Conservation (phyloP, 2,329 filamentous ascomycete genomes). For the Aspergillus sp. region DNA sequence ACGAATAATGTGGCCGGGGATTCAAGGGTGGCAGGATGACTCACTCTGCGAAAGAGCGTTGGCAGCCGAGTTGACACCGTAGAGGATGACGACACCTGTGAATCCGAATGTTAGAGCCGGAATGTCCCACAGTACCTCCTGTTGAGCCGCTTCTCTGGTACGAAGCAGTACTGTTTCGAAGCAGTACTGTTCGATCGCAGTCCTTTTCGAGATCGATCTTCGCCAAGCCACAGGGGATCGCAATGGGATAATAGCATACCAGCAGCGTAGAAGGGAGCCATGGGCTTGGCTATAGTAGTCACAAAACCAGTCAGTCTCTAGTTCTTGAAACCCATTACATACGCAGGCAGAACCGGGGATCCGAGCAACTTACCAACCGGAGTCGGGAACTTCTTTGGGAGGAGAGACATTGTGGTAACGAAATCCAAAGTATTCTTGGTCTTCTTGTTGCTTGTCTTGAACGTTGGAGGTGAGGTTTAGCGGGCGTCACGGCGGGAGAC, state of each 20-base stretch:
- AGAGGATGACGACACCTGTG: slow-evolving; percentile 73
- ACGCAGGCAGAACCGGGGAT: background rate
- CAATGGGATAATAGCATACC: slow-evolving; percentile 53
- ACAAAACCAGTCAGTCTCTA: slow-evolving; percentile 17
- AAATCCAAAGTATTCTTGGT: slow-evolving; percentile 10
- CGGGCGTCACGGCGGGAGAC: slow-evolving; percentile 14
- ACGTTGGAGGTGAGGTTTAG: slow-evolving; percentile 17
- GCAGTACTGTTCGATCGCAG: too few relatives aligned
- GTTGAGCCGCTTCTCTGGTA: background rate
- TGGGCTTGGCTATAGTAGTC: slow-evolving; percentile 63
- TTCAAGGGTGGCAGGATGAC: slow-evolving; percentile 25
- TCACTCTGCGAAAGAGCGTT: slow-evolving; percentile 70
- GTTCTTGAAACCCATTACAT: slow-evolving; percentile 5
- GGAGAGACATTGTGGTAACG: slow-evolving; percentile 61
- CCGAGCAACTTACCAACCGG: slow-evolving; percentile 59
- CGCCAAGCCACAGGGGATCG: too few relatives aligned
- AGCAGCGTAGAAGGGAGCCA: slow-evolving; percentile 89
- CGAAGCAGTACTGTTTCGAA: too few relatives aligned
- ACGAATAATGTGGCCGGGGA: background rate
- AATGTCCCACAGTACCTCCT: slow-evolving; percentile 1
- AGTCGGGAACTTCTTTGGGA: slow-evolving; percentile 77
- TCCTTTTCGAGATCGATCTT: too few relatives aligned
- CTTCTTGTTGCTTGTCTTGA: slow-evolving; percentile 17
- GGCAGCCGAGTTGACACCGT: slow-evolving; percentile 81
- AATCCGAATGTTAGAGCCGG: slow-evolving; percentile 19